Evolutionary conservation across 148 eudicot genomes (phyloP), one percentile per base, ranked within the genome.

Genomic region (Bassia scoparia): DNA sequence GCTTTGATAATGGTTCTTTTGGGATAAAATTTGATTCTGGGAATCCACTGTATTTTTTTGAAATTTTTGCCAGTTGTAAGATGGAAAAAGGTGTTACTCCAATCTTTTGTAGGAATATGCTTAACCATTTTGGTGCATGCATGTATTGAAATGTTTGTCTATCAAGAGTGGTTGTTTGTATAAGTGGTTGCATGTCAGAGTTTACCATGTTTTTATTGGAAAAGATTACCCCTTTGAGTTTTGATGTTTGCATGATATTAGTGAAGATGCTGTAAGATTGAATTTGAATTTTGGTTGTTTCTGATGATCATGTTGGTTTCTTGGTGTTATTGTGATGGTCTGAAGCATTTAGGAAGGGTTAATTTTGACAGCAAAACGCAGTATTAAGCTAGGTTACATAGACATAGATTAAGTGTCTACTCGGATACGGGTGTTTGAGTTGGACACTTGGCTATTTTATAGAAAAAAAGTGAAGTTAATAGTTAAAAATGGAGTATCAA

Each of bases 1-100:
- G 38, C 33, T 55, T 74, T 37, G n/a, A 20, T 66, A 54, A 2
- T 66, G 77, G 60, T 74, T 54, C 68, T 73, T 74, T 65, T 74
- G 65, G 61, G 76, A 66, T 38, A 52, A 53, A 18, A 33, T 54
- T 38, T 67, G 65, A 56, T 67, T 46, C 70, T 74, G 63, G 52
- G 63, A 67, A 41, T 75, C 44, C 14, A 30, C 66, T 58, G 67
- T 74, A n/a, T 1, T 54, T 75, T 68, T 17, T 59, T 58, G 73
- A 44, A 58, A 67, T 43, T 14, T 58, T 56, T 75, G 78, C 34
- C 60, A 31, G n/a, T 49, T 73, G 61, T 74, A 74, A 63, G 48
- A 64, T 35, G 38, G 52, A 14, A 23, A n/a, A 38, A 35, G 38
- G 46, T 65, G 55, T n/a, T 53, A 67, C 55, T n/a, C n/a, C n/a